These are phyloP conservation scores for Xylaria sp. DNA, from an alignment of 2,329 filamentous ascomycete species.

Conservation along the genomic window DNA sequence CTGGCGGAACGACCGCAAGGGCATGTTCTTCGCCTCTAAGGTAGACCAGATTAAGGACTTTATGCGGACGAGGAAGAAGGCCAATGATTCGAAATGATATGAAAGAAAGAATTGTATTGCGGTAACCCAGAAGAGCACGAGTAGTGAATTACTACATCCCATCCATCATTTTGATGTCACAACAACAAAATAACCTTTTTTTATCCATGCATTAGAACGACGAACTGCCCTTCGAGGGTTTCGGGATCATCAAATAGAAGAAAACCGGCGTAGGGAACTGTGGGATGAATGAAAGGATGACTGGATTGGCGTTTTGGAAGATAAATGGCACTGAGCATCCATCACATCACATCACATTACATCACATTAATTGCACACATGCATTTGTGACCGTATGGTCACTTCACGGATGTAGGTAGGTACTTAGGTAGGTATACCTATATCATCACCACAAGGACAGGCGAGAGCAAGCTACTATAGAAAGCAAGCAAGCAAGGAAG, in stretches of 20 bases:
- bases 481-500: conserved; percentile 9
- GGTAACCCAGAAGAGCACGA: neutral
- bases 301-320: conserved; percentile 26
- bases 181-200: neutral
- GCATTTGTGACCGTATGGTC: neutral
- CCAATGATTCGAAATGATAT: conserved; percentile 41
- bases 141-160: neutral
- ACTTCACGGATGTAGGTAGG: neutral
- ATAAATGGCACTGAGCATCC: neutral
- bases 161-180: neutral
- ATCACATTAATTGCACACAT: neutral
- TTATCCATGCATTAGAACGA: conserved; percentile 1
- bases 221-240: neutral
- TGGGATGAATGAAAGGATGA: neutral
- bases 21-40: conserved; percentile 91
- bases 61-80: conserved; percentile 62
- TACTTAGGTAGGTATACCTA: neutral
- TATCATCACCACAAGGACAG: neutral
- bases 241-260: too few species aligned
- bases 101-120: neutral
- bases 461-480: neutral
- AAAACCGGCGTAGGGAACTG: neutral
- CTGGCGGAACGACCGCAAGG: conserved; percentile 83
- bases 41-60: conserved; percentile 89
- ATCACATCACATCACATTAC: too few species aligned